Percentiles rank a stretch among this genome's conserved stretches.
phyloP scores from a whole-genome alignment of 75 land plant genomes.

The Pinus taeda region DNA sequence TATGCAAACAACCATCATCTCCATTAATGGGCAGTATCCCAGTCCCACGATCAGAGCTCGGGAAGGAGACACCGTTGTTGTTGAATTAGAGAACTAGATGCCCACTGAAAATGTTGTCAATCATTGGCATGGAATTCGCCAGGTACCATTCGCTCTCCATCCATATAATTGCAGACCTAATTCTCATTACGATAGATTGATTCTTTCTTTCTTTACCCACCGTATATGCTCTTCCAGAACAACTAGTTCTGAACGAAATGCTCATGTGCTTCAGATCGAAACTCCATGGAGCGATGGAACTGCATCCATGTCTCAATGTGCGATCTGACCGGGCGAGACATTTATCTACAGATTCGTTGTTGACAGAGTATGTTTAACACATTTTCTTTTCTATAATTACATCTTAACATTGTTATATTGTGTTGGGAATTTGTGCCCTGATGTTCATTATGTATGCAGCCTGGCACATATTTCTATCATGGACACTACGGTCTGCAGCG shows the following conservation, averaged over 20 bases:
- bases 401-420: no score
- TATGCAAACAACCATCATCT: background rate
- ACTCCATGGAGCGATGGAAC: constrained; percentile 89
- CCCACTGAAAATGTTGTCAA: constrained; percentile 67
- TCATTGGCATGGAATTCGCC: constrained; percentile 89
- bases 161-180: no score
- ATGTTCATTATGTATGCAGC: no score
- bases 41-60: constrained; percentile 71
- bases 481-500: constrained; percentile 49
- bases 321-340: constrained; percentile 64
- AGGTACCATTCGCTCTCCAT: constrained; percentile 32
- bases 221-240: no score
- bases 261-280: constrained; percentile 21
- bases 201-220: no score
- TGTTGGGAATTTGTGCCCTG: no score
- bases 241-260: no score
- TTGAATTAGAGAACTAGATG: constrained; percentile 60
- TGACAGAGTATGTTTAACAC: constrained; percentile 12
- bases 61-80: constrained; percentile 71
- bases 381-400: no score
- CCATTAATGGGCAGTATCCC: constrained; percentile 24
- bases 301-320: constrained; percentile 79
- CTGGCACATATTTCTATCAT: no score
- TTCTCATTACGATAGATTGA: no score
- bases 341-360: constrained; percentile 71